Percentiles rank a stretch among this genome's conserved stretches.
These are phyloP conservation scores for Pseudocercospora pini-densiflorae DNA, from an alignment of 2,329 filamentous ascomycete genomes.

Conservation along the genomic window DNA sequence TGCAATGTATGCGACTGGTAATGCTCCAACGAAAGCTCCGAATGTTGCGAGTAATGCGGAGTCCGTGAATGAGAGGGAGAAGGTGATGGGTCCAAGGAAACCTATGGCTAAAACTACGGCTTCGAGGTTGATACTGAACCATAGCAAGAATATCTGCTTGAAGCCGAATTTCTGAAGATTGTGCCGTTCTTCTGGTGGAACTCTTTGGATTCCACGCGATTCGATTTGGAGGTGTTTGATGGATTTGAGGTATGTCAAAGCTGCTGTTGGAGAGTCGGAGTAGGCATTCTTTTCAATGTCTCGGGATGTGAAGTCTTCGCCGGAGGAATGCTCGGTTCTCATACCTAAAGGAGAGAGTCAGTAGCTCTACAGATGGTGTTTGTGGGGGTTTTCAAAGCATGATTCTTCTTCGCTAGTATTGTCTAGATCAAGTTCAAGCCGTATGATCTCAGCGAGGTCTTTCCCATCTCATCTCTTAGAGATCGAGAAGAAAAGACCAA, in stretches of 20 bases:
- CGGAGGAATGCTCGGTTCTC: slow-evolving; percentile 22
- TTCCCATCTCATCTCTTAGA: not conserved
- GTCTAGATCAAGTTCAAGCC: slow-evolving; percentile 60
- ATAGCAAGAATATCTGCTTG: slow-evolving; percentile 61
- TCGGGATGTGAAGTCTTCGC: slow-evolving; percentile 10
- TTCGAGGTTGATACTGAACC: slow-evolving; percentile 66
- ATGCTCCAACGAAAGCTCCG: slow-evolving; percentile 59
- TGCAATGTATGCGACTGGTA: slow-evolving; percentile 63
- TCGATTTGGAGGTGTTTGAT: slow-evolving; percentile 60
- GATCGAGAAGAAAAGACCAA: slow-evolving; percentile 26
- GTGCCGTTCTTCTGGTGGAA: slow-evolving; percentile 60
- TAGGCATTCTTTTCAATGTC: slow-evolving; percentile 16
- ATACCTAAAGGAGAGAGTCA: slow-evolving; percentile 42
- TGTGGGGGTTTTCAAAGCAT: slow-evolving; percentile 46
- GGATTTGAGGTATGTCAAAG: slow-evolving; percentile 44
- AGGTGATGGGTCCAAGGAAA: slow-evolving; percentile 65
- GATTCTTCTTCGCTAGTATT: slow-evolving; percentile 58
- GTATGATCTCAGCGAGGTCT: slow-evolving; percentile 56
- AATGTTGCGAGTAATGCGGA: slow-evolving; percentile 61
- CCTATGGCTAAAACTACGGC: slow-evolving; percentile 69
- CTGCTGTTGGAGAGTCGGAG: not conserved
- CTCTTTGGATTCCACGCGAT: slow-evolving; percentile 64
- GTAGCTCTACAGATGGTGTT: slow-evolving; percentile 21
- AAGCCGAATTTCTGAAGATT: slow-evolving; percentile 57
- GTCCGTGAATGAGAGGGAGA: slow-evolving; percentile 62